These are phyloP conservation scores for Didymella segeticola DNA, from an alignment of 2,329 filamentous ascomycete genomes.

Conservation along the genomic window DNA sequence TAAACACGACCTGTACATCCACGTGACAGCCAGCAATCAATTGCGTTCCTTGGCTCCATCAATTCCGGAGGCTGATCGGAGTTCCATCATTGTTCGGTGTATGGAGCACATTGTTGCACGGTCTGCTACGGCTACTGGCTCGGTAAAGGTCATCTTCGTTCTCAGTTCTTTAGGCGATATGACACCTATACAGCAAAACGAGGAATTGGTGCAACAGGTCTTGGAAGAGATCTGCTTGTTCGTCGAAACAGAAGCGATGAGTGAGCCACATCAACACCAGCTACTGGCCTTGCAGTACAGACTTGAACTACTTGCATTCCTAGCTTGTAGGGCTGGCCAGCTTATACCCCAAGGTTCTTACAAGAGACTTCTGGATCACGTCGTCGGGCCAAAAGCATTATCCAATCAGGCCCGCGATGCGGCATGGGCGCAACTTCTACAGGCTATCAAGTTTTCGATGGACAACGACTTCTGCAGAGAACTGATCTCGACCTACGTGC, in stretches of 20 bases:
- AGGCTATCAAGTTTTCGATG: conserved; percentile 27
- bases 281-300: conserved; percentile 39
- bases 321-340: conserved; percentile 68
- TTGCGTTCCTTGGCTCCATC: conserved; percentile 66
- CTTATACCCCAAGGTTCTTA: conserved; percentile 69
- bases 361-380: conserved; percentile 71
- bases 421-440: conserved; percentile 65
- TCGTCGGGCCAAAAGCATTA: conserved; percentile 70
- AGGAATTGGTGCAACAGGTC: conserved; percentile 37
- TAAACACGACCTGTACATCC: conserved; percentile 67
- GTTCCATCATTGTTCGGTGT: conserved; percentile 70
- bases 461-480: conserved; percentile 40
- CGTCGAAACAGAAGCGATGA: conserved; percentile 30
- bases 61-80: conserved; percentile 65
- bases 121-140: conserved; percentile 72
- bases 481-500: conserved; percentile 60
- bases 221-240: conserved; percentile 51
- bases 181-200: conserved; percentile 34
- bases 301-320: conserved; percentile 63
- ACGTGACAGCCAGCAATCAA: conserved; percentile 67
- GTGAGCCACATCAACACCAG: conserved; percentile 19
- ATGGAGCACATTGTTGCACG: conserved; percentile 70
- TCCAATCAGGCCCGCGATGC: conserved; percentile 67
- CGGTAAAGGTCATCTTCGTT: conserved; percentile 66
- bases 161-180: conserved; percentile 28